Base-by-base conservation (phyloP, 1,284 basidiomycete species). In the Fomitopsis schrenkii region DNA sequence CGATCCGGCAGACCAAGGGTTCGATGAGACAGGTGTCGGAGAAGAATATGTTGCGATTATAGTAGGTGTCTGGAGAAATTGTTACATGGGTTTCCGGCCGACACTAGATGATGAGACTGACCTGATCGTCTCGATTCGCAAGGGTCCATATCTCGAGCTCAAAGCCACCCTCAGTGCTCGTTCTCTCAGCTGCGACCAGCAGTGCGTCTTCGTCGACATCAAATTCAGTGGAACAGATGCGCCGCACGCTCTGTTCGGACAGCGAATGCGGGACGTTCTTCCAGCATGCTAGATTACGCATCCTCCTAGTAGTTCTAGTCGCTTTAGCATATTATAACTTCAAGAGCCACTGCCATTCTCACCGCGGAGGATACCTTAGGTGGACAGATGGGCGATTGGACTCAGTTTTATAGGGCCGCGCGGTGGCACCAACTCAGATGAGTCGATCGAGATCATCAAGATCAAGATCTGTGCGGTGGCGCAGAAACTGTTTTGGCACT, bases 11-110 rank as follows among this genome's bases (percentile, higher is more conserved):
- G 68, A 65, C 71, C 70, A 72, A 14, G 71, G 70, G 55, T 71
- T 72, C 8, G 63, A 58, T 0, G 66, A 64, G 9, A 64, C 42
- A 22, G 67, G 65, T 4, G 67, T 63, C 7, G 69, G 62, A 2
- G 72, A 69, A 10, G 64, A 55, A 46, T 73, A 69, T 30, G 59
- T 70, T 14, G 70, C 62, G 33, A 73, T 59, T 35, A 66, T 60
- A 52, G 61, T 65, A 19, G 58, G 65, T 55, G n/a, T 58, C 57
- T 57, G 50, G 50, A 35, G 41, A 46, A 33, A 62, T 2, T 22
- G 41, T 40, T 36, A 19, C 36, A 38, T 30, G 36, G 14, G 17
- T 54, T 26, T 38, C 7, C 19, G 28, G 9, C 7, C 26, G 44
- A 7, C 41, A 48, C 19, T 26, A 17, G 44, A 56, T 55, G 46